Base-by-base conservation (phyloP, 805 yeast genomes). In the Starmera caribaea region DNA sequence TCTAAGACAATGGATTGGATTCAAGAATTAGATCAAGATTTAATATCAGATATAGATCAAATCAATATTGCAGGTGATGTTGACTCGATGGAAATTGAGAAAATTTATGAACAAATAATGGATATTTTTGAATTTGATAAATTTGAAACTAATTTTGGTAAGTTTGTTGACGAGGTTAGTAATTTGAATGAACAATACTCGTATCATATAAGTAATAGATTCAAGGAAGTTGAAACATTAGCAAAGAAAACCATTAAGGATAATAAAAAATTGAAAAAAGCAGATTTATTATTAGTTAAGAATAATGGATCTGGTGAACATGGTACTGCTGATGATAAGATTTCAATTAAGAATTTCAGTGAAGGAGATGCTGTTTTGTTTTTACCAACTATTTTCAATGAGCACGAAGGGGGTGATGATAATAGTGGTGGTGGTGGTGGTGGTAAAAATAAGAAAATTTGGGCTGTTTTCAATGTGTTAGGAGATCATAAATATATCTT, bases 381-480 rank as follows among this genome's bases (percentile, higher is more conserved):
- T 55, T 62, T 90, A 45, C 96, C 95, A 3, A 87, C 96, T 11
- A 45, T 38, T 61, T 35, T 17, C 38, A 42, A 16, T 13, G 21
- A n/a, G 8, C 15, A 48, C 41, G 37, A 50, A 43, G 32, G 47
- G 42, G 26, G 30, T 17, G 15, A 39, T 24, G n/a, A n/a, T n/a
- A n/a, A n/a, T n/a, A n/a, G n/a, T n/a, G n/a, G n/a, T n/a, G 41
- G 42, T 11, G 48, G 42, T 27, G 56, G 59, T 21, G 26, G 26
- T 21, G 35, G 29, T 5, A 32, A 41, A 28, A 12, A 28, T 13
- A 7, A 38, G 36, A 13, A 37, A 34, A 38, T 41, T 48, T 90
- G 97, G 97, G 96, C 96, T 0, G 95, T 95, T 1, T 90, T 90
- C 64, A 89, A 92, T 47, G 74, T 66, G 12, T 71, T 84, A 41